Percentiles rank a stretch among this genome's conserved stretches.
These are phyloP conservation scores for Pseudofabraea citricarpa DNA, from an alignment of 2,329 filamentous ascomycete genomes.

Conservation along the genomic window DNA sequence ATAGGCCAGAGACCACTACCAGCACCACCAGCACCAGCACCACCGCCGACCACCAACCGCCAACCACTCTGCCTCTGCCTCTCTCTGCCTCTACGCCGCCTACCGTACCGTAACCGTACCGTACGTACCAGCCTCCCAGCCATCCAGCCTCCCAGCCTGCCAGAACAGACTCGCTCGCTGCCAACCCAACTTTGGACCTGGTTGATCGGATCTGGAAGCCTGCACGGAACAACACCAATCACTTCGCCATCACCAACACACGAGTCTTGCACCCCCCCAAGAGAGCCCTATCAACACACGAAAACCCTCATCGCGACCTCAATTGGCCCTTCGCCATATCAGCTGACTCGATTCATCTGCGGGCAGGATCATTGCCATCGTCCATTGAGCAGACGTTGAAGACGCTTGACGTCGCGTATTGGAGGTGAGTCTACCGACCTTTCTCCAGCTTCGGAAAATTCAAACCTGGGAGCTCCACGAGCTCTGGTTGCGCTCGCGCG, in stretches of 20 bases:
- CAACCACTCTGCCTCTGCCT: too few relatives aligned
- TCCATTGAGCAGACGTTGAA: slow-evolving; percentile 4
- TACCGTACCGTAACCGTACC: too few relatives aligned
- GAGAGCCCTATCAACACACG: slow-evolving; percentile 24
- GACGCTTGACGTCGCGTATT: slow-evolving; percentile 16
- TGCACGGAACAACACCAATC: slow-evolving; percentile 22
- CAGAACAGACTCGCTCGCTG: not conserved
- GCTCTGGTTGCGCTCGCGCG: slow-evolving; percentile 14
- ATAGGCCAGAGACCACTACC: too few relatives aligned
- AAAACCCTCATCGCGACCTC: slow-evolving; percentile 19
- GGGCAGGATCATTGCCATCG: slow-evolving; percentile 18
- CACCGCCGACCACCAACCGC: too few relatives aligned
- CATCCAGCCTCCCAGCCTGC: not conserved
- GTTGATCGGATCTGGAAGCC: slow-evolving; percentile 11
- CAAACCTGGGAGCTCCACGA: slow-evolving; percentile 14
- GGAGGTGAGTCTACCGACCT: slow-evolving; percentile 17
- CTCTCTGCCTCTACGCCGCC: too few relatives aligned
- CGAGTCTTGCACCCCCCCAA: slow-evolving; percentile 9
- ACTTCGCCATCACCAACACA: slow-evolving; percentile 9
- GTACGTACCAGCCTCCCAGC: not conserved
- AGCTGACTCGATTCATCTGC: slow-evolving; percentile 24
- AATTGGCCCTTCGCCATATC: slow-evolving; percentile 25
- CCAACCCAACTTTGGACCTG: not conserved
- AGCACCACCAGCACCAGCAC: too few relatives aligned
- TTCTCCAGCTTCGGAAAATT: slow-evolving; percentile 15